Base-by-base conservation (phyloP, 192 early-diverging fungal genomes). In the Linnemannia zychae region DNA sequence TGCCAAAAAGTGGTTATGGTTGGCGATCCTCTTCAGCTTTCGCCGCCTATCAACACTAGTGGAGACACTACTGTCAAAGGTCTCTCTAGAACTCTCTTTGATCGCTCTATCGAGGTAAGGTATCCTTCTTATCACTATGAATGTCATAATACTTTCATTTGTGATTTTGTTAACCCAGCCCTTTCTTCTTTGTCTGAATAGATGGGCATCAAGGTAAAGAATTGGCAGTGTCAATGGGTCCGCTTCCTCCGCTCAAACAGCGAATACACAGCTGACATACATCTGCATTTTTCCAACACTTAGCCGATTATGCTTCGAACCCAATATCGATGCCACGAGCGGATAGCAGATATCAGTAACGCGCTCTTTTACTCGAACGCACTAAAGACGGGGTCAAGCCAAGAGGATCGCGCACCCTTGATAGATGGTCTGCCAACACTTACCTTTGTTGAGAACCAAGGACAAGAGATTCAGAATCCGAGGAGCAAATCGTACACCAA, bases 21-120 rank as follows among this genome's bases (percentile, higher is more conserved):
- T 38, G 97, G 97, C 3, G 97, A 99, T 81, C 97, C 97, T 16
- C 72, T 90, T 20, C 97, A 98, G 90, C 90, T 99, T 60, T 90
- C 95, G 12, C 97, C 97, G n/a, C 96, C 95, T 4, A 71, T 98
- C 47, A 91, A 90, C 5, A 93, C 93, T 5, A 78, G 49, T 17
- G 75, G 88, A 3, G 87, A 91, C 17, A 72, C 37, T 48, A 74
- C 89, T 1, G 89, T 78, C 7, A 74, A 92, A 74, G 95, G 95
- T 1, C 86, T 98, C 22, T 95, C 97, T 34, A 88, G 95, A 28
- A 97, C 97, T 1, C 75, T 99, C 24, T 99, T 98, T 87, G 93
- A 96, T 71, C 84, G 97, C 53, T 82, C 96, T 20, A 88, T 85
- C 0, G 89, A 92, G 81, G 87, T 92, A 82, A 90, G 85, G 13